These are phyloP conservation scores for Orychophragmus violaceus DNA, from an alignment of 345 rosid species.

Conservation along the genomic window DNA sequence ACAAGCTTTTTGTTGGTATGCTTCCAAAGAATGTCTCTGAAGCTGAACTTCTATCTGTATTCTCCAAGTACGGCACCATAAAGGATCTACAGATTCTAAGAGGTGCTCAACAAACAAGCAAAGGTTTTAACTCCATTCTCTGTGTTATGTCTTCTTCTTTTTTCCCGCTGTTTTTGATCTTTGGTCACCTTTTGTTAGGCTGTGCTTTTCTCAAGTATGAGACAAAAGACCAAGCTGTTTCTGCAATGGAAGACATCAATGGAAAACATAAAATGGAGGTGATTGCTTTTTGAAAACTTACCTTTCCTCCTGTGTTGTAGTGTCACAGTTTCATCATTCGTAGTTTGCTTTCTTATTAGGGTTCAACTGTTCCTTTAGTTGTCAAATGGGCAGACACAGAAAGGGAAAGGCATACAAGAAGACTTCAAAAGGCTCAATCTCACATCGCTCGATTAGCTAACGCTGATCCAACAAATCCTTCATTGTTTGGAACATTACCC, in stretches of 20 bases:
- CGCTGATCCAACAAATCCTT: constrained; percentile 63
- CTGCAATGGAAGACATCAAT: constrained; percentile 77
- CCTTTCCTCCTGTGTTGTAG: not conserved
- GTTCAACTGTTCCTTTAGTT: constrained; percentile 90
- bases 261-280: constrained; percentile 99
- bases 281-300: constrained; percentile 18
- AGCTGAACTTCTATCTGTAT: constrained; percentile 63
- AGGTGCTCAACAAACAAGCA: constrained; percentile 91
- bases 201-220: constrained; percentile 94
- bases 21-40: constrained; percentile 94
- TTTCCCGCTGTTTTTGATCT: not conserved
- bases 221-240: constrained; percentile 85
- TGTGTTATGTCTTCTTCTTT: not conserved
- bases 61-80: constrained; percentile 70
- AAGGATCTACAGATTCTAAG: constrained; percentile 86
- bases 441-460: constrained; percentile 47
- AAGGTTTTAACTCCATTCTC: not conserved
- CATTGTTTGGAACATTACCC: constrained; percentile 83
- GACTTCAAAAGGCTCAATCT: constrained; percentile 81
- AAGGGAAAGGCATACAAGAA: constrained; percentile 86
- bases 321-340: not conserved
- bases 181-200: constrained; percentile 40
- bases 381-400: constrained; percentile 99
- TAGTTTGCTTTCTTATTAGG: constrained; percentile 44
- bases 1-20: constrained; percentile 98